phyloP scores from a whole-genome alignment of 192 early-diverging fungal genomes.

The Coemansia sp. region DNA sequence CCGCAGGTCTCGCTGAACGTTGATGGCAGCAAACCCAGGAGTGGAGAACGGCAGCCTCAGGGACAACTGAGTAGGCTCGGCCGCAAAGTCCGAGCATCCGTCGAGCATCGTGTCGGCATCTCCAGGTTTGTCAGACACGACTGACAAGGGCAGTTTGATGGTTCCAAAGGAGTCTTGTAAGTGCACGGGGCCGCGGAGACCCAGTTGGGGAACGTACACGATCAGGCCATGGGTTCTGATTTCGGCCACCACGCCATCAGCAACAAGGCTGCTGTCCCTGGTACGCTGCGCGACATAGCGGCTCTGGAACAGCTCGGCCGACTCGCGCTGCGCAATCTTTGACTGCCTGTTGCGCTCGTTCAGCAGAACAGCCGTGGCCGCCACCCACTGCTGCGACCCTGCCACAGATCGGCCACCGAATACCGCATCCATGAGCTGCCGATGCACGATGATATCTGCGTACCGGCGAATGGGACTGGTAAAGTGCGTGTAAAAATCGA shows the following conservation, averaged over 20 bases:
- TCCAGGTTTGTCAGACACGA: slow-evolving; percentile 51
- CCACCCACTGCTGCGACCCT: slow-evolving; percentile 26
- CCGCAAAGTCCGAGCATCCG: slow-evolving; percentile 54
- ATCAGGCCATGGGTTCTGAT: slow-evolving; percentile 66
- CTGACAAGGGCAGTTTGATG: slow-evolving; percentile 60
- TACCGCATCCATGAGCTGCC: slow-evolving; percentile 63
- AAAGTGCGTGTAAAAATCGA: slow-evolving; percentile 80
- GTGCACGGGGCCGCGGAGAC: slow-evolving; percentile 71
- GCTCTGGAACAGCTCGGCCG: slow-evolving; percentile 78
- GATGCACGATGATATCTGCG: slow-evolving; percentile 77
- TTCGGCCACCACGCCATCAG: slow-evolving; percentile 69
- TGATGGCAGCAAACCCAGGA: not conserved
- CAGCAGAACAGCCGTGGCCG: slow-evolving; percentile 54
- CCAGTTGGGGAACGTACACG: slow-evolving; percentile 58
- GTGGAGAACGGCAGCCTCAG: slow-evolving; percentile 21
- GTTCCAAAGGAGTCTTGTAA: slow-evolving; percentile 60
- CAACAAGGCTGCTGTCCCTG: slow-evolving; percentile 47
- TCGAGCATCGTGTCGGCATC: slow-evolving; percentile 55
- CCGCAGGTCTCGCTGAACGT: slow-evolving; percentile 29
- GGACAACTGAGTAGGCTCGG: slow-evolving; percentile 28
- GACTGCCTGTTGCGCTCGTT: slow-evolving; percentile 70
- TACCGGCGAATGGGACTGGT: slow-evolving; percentile 81
- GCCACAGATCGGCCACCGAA: not conserved
- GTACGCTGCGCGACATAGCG: slow-evolving; percentile 63
- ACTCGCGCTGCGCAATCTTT: slow-evolving; percentile 77